Conservation (phyloP, 2,329 filamentous ascomycete species). For the Pseudocercospora vitis region DNA sequence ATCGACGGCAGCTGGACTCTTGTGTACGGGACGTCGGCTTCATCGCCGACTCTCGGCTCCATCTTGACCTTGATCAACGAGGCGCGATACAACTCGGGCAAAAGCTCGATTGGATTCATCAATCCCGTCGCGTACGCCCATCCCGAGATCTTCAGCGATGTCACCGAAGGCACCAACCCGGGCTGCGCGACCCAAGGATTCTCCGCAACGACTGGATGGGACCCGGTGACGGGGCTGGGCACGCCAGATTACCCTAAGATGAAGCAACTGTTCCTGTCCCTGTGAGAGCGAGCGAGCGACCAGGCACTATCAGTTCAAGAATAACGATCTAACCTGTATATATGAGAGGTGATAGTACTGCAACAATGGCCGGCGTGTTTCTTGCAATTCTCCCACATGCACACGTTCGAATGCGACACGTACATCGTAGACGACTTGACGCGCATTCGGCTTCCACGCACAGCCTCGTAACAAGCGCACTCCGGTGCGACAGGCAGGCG, state of each 20-base stretch:
- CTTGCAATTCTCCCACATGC: too few relatives aligned
- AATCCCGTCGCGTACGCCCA: conserved; percentile 43
- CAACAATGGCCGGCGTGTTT: too few relatives aligned
- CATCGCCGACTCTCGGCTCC: conserved; percentile 50
- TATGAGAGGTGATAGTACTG: too few relatives aligned
- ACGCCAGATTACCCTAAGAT: conserved; percentile 38
- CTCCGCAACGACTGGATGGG: conserved; percentile 32
- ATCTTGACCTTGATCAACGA: conserved; percentile 52
- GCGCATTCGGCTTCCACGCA: too few relatives aligned
- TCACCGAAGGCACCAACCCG: conserved; percentile 42
- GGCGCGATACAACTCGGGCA: conserved; percentile 39
- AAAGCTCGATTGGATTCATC: conserved; percentile 43
- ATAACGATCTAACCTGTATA: too few relatives aligned
- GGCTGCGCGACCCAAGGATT: conserved; percentile 42
- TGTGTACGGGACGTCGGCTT: conserved; percentile 55
- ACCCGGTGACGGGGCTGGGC: conserved; percentile 31
- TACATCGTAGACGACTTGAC: too few relatives aligned
- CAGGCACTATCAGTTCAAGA: too few relatives aligned
- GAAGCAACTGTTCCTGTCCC: conserved; percentile 31
- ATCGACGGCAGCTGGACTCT: conserved; percentile 46
- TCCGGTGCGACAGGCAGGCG: too few relatives aligned
- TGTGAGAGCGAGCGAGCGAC: conserved; percentile 5
- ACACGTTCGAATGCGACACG: too few relatives aligned
- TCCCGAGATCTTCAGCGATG: conserved; percentile 42
- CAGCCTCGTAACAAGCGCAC: too few relatives aligned